Percentiles rank a stretch among this genome's conserved stretches.
These are phyloP conservation scores for Lantana camara DNA, from an alignment of 257 asterid genomes.

Conservation along the genomic window DNA sequence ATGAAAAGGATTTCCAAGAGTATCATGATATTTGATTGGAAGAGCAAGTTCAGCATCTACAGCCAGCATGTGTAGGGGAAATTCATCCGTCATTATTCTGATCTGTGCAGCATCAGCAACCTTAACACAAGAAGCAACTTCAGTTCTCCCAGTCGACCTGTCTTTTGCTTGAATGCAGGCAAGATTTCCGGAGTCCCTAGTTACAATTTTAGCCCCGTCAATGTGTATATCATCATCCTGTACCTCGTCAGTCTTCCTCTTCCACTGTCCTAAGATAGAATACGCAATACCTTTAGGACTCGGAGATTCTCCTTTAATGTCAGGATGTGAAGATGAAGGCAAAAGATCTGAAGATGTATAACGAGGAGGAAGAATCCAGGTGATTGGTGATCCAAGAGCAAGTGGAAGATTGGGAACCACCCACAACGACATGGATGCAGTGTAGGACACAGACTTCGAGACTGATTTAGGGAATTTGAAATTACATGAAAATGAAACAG, in stretches of 20 bases:
- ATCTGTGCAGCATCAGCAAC: conserved; percentile 84
- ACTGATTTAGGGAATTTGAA: conserved; percentile 43
- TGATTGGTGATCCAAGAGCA: conserved; percentile 70
- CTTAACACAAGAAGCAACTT: conserved; percentile 82
- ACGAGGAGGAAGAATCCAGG: conserved; percentile 89
- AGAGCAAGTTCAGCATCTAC: conserved; percentile 64
- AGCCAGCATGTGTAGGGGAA: conserved; percentile 59
- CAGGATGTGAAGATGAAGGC: conserved; percentile 53
- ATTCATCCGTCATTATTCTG: conserved; percentile 51
- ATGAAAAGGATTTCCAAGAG: conserved; percentile 72
- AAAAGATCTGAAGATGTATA: conserved; percentile 74
- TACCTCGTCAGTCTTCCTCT: conserved; percentile 44
- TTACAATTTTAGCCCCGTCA: conserved; percentile 67
- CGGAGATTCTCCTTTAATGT: conserved; percentile 48
- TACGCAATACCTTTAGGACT: conserved; percentile 61
- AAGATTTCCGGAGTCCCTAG: conserved; percentile 59
- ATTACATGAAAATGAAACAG: conserved; percentile 76
- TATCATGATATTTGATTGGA: conserved; percentile 65
- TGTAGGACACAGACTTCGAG: conserved; percentile 54
- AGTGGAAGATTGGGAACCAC: conserved; percentile 87
- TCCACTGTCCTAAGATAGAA: conserved; percentile 59
- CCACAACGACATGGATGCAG: conserved; percentile 58
- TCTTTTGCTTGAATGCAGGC: conserved; percentile 86
- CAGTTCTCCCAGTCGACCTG: conserved; percentile 71
- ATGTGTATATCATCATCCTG: conserved; percentile 49